phyloP scores from a whole-genome alignment of 345 rosid genomes.

The Brassica rapa region DNA sequence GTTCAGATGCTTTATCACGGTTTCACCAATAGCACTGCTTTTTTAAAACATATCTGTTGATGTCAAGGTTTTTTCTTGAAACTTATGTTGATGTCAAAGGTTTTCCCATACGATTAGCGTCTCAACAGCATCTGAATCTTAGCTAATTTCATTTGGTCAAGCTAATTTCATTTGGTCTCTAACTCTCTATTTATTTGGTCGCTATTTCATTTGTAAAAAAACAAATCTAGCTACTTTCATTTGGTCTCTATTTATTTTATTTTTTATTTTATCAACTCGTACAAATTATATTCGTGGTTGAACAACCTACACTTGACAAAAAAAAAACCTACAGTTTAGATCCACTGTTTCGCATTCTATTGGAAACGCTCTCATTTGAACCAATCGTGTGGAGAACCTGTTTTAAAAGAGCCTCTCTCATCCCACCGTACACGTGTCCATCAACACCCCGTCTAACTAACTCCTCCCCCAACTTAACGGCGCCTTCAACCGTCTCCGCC shows the following conservation, averaged over 20 bases:
- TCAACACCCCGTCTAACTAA: slow-evolving; percentile 43
- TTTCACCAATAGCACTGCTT: neutral
- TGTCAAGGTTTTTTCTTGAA: neutral
- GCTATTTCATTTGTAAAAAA: neutral
- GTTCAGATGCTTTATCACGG: neutral
- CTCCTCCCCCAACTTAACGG: slow-evolving; percentile 50
- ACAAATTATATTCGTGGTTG: neutral
- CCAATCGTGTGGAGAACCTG: slow-evolving; percentile 39
- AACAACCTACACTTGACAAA: neutral
- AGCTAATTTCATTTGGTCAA: no score
- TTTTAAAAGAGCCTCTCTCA: slow-evolving; percentile 41
- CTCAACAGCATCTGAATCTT: neutral
- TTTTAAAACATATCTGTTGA: slow-evolving; percentile 3
- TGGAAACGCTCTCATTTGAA: slow-evolving; percentile 23
- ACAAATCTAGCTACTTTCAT: neutral
- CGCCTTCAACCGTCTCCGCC: slow-evolving; percentile 51
- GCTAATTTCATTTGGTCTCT: no score
- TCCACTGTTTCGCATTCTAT: slow-evolving; percentile 1
- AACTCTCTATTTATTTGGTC: no score
- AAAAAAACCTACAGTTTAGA: slow-evolving; percentile 10
- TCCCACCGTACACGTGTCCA: slow-evolving; percentile 58
- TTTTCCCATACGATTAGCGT: neutral
- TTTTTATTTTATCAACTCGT: neutral
- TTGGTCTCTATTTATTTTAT: neutral
- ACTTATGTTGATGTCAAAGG: slow-evolving; percentile 5